Conservation (phyloP, 177 flowering plant genomes). For the Tripterygium wilfordii region DNA sequence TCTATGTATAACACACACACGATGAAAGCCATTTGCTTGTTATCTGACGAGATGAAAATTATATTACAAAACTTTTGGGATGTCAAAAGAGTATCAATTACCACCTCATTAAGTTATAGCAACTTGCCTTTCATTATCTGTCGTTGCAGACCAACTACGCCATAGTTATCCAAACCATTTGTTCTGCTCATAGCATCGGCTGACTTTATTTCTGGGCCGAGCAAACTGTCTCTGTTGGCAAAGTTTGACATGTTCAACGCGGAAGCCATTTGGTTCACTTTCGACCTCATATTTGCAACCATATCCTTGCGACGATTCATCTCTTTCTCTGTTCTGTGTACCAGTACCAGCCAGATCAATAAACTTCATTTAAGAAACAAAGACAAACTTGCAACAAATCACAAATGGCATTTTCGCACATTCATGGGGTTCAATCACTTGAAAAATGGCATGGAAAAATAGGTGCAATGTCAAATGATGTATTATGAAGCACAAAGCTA, state of each 20-base stretch:
- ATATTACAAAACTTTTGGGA: neutral
- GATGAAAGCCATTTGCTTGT: neutral
- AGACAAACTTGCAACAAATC: no score
- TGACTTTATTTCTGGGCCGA: constrained; percentile 67
- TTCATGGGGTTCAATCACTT: no score
- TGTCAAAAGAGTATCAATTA: no score
- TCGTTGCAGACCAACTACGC: constrained; percentile 77
- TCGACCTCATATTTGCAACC: constrained; percentile 65
- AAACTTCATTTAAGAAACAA: no score
- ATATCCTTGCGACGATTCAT: constrained; percentile 80
- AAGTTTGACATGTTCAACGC: constrained; percentile 76
- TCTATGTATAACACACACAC: neutral
- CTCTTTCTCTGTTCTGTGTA: constrained; percentile 74
- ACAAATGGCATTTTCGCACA: no score
- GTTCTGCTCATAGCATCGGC: constrained; percentile 57
- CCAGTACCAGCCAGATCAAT: constrained; percentile 4
- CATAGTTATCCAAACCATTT: constrained; percentile 71
- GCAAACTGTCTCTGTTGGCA: constrained; percentile 70
- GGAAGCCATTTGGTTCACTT: constrained; percentile 73
- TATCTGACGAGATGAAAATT: neutral
- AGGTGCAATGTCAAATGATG: no score
- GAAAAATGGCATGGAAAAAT: no score
- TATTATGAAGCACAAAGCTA: no score
- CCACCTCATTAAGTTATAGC: no score
- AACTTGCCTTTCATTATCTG: constrained; percentile 81